Conservation (phyloP, 1,284 basidiomycete genomes). For the Earliella scabrosa region DNA sequence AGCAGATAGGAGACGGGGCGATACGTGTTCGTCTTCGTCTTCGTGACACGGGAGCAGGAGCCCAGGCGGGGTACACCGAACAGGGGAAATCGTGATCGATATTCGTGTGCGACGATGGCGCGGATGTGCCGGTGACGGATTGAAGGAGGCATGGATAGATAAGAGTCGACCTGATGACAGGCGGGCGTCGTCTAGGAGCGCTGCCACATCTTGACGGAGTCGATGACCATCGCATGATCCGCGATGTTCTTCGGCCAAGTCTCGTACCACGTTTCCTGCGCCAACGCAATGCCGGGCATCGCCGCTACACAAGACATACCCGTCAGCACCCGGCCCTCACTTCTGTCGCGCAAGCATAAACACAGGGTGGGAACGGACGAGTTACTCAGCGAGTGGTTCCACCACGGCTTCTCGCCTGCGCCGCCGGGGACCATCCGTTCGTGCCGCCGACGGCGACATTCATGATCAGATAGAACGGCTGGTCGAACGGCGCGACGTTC, state of each 20-base stretch:
- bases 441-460: slow-evolving; percentile 81
- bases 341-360: neutral
- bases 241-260: slow-evolving; percentile 70
- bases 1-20: neutral
- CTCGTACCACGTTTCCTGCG: slow-evolving; percentile 67
- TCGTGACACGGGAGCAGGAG: neutral
- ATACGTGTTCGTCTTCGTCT: neutral
- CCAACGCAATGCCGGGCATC: slow-evolving; percentile 70
- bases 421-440: slow-evolving; percentile 85
- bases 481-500: slow-evolving; percentile 83
- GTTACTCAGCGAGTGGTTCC: slow-evolving; percentile 64
- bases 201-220: slow-evolving; percentile 82
- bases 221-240: slow-evolving; percentile 74
- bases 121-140: neutral
- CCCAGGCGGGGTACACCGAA: no score
- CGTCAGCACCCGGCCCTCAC: slow-evolving; percentile 14
- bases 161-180: no score
- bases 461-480: slow-evolving; percentile 80
- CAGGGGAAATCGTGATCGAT: neutral
- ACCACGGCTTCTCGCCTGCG: slow-evolving; percentile 77
- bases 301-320: slow-evolving; percentile 42
- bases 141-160: neutral
- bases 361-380: slow-evolving; percentile 6
- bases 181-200: slow-evolving; percentile 49
- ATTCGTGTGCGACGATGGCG: neutral